Evolutionary conservation across 176 grass and related monocot species (phyloP).

Genomic region (Eremochloa ophiuroides): DNA sequence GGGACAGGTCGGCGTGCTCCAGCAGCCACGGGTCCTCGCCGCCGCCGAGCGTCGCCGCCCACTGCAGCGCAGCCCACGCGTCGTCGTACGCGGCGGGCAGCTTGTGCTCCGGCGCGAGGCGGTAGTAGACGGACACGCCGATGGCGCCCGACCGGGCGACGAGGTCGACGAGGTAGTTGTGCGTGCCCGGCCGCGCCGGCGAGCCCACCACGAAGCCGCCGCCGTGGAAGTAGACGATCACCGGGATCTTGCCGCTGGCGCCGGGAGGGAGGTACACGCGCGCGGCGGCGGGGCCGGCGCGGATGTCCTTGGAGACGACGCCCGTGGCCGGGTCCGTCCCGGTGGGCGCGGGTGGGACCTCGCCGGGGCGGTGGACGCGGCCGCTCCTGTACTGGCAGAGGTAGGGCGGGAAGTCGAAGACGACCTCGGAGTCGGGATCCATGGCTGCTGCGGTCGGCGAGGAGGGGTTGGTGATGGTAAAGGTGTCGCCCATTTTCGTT

Average conservation of each 20-base stretch:
- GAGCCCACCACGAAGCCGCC: conserved; percentile 64
- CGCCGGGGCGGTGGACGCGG: conserved; percentile 42
- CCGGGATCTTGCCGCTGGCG: conserved; percentile 44
- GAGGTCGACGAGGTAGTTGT: conserved; percentile 67
- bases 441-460: conserved; percentile 25
- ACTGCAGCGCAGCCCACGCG: conserved; percentile 52
- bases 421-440: conserved; percentile 69
- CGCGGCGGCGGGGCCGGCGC: conserved; percentile 32
- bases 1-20: conserved; percentile 59
- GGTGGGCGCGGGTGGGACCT: conserved; percentile 16
- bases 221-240: conserved; percentile 74
- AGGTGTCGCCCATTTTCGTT: neutral
- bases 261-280: conserved; percentile 54
- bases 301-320: conserved; percentile 56
- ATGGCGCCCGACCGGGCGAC: conserved; percentile 42
- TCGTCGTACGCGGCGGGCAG: conserved; percentile 76
- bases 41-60: conserved; percentile 36
- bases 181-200: conserved; percentile 53
- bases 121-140: conserved; percentile 76
- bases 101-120: conserved; percentile 71
- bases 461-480: conserved; percentile 10
- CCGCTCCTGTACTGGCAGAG: conserved; percentile 82
- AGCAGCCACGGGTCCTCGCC: conserved; percentile 53
- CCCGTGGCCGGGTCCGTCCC: conserved; percentile 37
- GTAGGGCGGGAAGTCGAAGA: conserved; percentile 63